Conservation (phyloP, 805 yeast genomes). For the Saccharomycopsis lassenensis region DNA sequence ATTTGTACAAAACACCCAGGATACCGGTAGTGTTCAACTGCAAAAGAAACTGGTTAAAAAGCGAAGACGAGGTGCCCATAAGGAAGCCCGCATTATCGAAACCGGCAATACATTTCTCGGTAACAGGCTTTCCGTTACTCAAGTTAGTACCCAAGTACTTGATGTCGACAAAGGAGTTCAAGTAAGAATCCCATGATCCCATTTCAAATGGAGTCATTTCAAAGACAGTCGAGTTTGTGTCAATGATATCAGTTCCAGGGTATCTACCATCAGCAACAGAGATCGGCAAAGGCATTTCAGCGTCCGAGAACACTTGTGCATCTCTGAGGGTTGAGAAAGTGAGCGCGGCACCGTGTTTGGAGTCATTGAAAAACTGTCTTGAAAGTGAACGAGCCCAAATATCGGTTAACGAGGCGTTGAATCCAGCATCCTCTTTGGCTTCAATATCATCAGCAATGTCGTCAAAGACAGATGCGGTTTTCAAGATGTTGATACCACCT, state of each 20-base stretch:
- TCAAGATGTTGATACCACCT: constrained; percentile 48
- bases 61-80: constrained; percentile 73
- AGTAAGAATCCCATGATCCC: constrained; percentile 79
- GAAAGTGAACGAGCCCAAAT: constrained; percentile 73
- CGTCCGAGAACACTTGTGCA: constrained; percentile 47
- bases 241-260: constrained; percentile 47
- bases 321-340: constrained; percentile 48
- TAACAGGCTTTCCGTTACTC: constrained; percentile 38
- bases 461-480: constrained; percentile 42
- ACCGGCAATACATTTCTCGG: constrained; percentile 46
- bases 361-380: constrained; percentile 54
- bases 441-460: constrained; percentile 42
- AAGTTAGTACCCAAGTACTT: constrained; percentile 63
- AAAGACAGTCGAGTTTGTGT: constrained; percentile 57
- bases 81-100: constrained; percentile 75
- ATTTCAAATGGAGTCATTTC: constrained; percentile 58
- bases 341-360: constrained; percentile 54
- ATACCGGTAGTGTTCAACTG: constrained; percentile 44
- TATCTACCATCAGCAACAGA: constrained; percentile 54
- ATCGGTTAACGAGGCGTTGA: constrained; percentile 56
- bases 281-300: constrained; percentile 65
- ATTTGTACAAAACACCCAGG: constrained; percentile 34
- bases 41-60: constrained; percentile 60
- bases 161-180: constrained; percentile 52
- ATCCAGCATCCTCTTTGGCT: constrained; percentile 53